Evolutionary conservation across 257 asterid genomes (phyloP), one percentile per base, ranked within the genome.

Genomic region (Solanum appendiculatum): DNA sequence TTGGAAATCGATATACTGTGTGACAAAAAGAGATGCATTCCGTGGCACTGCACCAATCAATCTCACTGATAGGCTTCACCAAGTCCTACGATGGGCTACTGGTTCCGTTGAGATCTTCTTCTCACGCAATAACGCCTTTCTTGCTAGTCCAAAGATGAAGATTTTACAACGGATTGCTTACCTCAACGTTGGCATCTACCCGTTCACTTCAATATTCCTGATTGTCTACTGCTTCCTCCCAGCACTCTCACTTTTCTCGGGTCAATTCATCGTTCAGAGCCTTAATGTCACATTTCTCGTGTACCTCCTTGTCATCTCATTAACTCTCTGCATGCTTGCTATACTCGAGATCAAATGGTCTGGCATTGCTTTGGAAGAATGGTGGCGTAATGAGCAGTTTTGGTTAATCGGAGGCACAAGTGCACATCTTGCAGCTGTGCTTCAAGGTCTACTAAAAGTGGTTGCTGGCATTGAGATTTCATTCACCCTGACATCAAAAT

Each of bases 361-460:
- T 0, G 96, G 97, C 2, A 94, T 95, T 15, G 85, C 91, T 9
- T 34, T 95, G 39, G 98, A 95, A 88, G 98, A 95, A 66, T 94
- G 98, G 98, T 95, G 98, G 98, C 86, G 98, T 1, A 95, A 95
- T 21, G 98, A 95, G 90, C 98, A 95, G 40, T 95, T 95, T 86
- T 95, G 98, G 98, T 85, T 95, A 86, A 95, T 95, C 1, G 96
- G 98, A 11, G 98, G 98, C 29, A 95, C 98, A 1, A 95, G 98
- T 44, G 98, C 98, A 7, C 98, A 95, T 89, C 93, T 95, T 40
- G 97, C 98, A 10, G 98, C 98, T 13, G 98, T 95, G 18, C 91
- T 95, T 7, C 98, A 95, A 88, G 98, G 98, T 44, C 94, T 95
- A 7, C 93, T 95, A 1, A 95, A 95, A 75, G 98, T 95, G 78